Evolutionary conservation across 306 rosid species (phyloP), one percentile per base, ranked within the genome.

Genomic region (Medicago lupulina): DNA sequence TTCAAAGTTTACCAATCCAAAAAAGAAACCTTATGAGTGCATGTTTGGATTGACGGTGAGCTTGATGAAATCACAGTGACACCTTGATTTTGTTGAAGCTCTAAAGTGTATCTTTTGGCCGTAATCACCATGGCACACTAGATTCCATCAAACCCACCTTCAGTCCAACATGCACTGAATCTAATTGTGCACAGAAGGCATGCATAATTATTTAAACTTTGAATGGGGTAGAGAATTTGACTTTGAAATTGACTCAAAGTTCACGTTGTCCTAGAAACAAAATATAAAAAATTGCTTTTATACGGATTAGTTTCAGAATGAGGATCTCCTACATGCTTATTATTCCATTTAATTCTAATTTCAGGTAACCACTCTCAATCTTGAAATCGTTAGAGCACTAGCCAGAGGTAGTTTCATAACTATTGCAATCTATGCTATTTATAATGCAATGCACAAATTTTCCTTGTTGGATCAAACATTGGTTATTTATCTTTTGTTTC

Each of bases 311-410:
- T 60, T 14, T 23, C 19, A 18, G 40, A 51, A 62, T 71, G 67
- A 73, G 10, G 36, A 79, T 15, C 40, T 34, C 58, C 71, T 23
- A 23, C 28, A 23, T 81, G 53, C 60, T 83, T 68, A 74, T 59
- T 59, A 71, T 31, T 75, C 54, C 61, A 66, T 83, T 73, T 72
- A 12, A 66, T 70, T 79, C 43, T 61, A 65, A 71, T 83, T 73
- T 85, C 96, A 94, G 97, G 98, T 94, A 74, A 92, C 97, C 16
- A 82, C 87, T 51, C 96, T 94, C 82, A 94, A 90, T 86, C 95
- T 91, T 57, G 90, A 91, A 86, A 90, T 94, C 68, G 95, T 94
- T 76, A 88, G 98, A 90, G 92, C 97, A 62, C 86, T 94, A 15
- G 97, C 97, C 59, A 85, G 93, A 89, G 98, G 98, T 91, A 87